Evolutionary conservation across 2,329 filamentous ascomycete species (phyloP).

Genomic region (Fusarium sublunatum): DNA sequence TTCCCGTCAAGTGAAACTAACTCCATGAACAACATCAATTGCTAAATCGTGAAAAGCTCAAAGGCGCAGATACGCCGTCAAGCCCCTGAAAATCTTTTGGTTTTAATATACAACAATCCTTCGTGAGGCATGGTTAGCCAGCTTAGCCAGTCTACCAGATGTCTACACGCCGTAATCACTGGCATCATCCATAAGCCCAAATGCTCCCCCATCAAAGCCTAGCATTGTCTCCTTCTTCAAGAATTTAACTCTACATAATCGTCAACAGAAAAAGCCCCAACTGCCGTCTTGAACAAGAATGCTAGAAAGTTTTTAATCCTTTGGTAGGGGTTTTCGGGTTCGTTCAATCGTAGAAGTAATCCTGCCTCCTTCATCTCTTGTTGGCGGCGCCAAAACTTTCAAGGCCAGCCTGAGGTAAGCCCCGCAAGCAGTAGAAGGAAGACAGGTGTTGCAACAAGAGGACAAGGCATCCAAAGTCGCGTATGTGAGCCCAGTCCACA

Average conservation of each 20-base stretch:
- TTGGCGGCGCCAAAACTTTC: constrained; percentile 39
- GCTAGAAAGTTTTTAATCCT: constrained; percentile 32
- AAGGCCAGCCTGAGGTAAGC: constrained; percentile 45
- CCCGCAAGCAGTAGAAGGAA: constrained; percentile 34
- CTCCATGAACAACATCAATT: constrained; percentile 36
- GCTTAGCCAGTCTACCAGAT: constrained; percentile 10
- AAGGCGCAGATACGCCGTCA: constrained; percentile 18
- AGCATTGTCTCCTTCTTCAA: constrained; percentile 12
- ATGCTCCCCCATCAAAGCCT: constrained; percentile 20
- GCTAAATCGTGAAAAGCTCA: constrained; percentile 32
- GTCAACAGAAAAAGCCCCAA: constrained; percentile 31
- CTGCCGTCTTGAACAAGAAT: constrained; percentile 33
- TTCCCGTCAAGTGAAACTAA: background rate
- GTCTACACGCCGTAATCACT: constrained; percentile 9
- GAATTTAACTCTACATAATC: constrained; percentile 32
- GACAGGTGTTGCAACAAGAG: constrained; percentile 36
- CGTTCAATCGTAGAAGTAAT: constrained; percentile 44
- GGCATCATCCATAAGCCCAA: constrained; percentile 22
- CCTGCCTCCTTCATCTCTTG: constrained; percentile 32
- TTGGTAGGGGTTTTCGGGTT: constrained; percentile 34
- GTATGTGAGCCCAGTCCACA: constrained; percentile 21
- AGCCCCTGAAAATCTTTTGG: constrained; percentile 25
- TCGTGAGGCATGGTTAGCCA: constrained; percentile 19
- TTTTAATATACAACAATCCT: constrained; percentile 41
- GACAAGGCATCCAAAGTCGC: constrained; percentile 41